These are phyloP conservation scores for Aspergillus texensis DNA, from an alignment of 2,329 filamentous ascomycete species.

Conservation along the genomic window DNA sequence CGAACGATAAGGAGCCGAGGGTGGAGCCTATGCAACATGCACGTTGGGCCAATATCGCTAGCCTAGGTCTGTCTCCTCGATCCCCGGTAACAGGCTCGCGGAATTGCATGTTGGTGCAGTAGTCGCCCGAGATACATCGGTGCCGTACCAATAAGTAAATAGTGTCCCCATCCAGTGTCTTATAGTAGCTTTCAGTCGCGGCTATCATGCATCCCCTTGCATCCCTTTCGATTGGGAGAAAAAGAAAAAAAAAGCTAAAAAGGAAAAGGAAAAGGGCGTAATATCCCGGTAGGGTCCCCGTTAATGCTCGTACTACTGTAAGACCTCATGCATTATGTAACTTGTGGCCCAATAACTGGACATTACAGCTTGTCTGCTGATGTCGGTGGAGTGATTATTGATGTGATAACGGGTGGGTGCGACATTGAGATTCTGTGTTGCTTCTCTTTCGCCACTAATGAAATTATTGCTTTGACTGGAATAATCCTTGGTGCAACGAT, in stretches of 20 bases:
- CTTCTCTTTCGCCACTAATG: background rate
- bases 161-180: constrained; percentile 5
- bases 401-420: background rate
- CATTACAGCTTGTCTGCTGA: constrained; percentile 2
- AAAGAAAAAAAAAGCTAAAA: background rate
- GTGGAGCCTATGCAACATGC: constrained; percentile 25
- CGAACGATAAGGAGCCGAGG: constrained; percentile 28
- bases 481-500: background rate
- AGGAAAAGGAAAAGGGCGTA: background rate
- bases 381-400: constrained; percentile 3
- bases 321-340: constrained; percentile 1
- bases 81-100: constrained; percentile 15
- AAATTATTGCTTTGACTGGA: background rate
- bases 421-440: background rate
- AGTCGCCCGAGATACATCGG: constrained; percentile 21
- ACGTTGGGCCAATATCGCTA: constrained; percentile 26
- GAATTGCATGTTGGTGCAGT: constrained; percentile 21
- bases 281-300: background rate
- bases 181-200: background rate
- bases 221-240: constrained; percentile 1
- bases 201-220: constrained; percentile 7
- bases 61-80: constrained; percentile 24
- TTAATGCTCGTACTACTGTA: background rate
- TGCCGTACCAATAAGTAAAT: background rate
- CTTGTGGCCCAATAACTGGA: background rate